Evolutionary conservation across 73 alveolate genomes (phyloP).

Genomic region (Symbiodinium pilosum): DNA sequence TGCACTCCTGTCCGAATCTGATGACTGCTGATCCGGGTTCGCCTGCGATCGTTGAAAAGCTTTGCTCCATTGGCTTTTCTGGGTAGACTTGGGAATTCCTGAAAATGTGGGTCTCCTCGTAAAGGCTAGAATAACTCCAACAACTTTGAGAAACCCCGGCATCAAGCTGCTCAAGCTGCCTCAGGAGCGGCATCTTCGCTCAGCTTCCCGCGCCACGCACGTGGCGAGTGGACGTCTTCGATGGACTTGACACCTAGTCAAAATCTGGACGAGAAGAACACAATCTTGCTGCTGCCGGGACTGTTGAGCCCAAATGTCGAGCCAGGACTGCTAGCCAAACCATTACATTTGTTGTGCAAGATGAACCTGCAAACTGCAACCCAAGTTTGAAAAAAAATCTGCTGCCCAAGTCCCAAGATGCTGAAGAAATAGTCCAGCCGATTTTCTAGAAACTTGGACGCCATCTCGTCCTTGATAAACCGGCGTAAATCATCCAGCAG

Average conservation of each 20-base stretch:
- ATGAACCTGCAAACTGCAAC: too few relatives aligned
- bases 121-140: too few relatives aligned
- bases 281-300: neutral
- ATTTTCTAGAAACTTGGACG: constrained; percentile 15
- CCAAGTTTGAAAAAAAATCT: too few relatives aligned
- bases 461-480: constrained; percentile 32
- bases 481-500: constrained; percentile 39
- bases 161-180: too few relatives aligned
- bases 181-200: too few relatives aligned
- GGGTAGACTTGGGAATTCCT: too few relatives aligned
- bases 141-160: too few relatives aligned
- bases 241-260: neutral
- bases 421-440: constrained; percentile 61
- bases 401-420: neutral
- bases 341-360: too few relatives aligned
- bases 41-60: too few relatives aligned
- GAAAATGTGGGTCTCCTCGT: too few relatives aligned
- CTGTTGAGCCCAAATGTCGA: neutral
- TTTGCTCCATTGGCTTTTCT: too few relatives aligned
- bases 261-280: neutral
- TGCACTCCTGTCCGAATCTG: neutral
- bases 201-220: constrained; percentile 64
- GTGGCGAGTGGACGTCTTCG: constrained; percentile 53
- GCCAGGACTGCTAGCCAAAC: too few relatives aligned
- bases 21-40: neutral